phyloP scores from a whole-genome alignment of 164 flowering plant genomes.

The Macadamia integrifolia region DNA sequence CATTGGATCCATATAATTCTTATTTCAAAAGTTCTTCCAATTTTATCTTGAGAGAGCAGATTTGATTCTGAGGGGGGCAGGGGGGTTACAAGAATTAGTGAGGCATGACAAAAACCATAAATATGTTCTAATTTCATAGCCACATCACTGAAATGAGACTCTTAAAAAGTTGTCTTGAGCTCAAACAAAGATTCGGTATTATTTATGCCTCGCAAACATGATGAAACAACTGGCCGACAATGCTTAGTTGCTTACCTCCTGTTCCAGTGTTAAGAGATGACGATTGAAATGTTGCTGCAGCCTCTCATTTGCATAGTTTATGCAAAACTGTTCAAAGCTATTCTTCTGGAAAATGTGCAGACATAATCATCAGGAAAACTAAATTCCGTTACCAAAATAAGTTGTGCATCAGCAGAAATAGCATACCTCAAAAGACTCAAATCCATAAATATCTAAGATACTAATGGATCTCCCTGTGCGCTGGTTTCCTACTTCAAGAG shows the following conservation, averaged over 20 bases:
- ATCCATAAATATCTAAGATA: conserved; percentile 87
- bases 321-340: conserved; percentile 90
- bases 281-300: conserved; percentile 87
- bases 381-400: neutral
- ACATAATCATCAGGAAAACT: conserved; percentile 6
- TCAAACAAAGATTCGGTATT: conserved; percentile 5
- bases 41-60: neutral
- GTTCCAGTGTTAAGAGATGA: conserved; percentile 84
- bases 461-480: conserved; percentile 68
- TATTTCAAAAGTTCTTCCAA: too few relatives aligned
- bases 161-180: neutral
- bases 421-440: conserved; percentile 78
- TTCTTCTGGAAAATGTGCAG: conserved; percentile 55
- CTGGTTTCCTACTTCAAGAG: conserved; percentile 52
- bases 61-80: neutral
- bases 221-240: conserved; percentile 6
- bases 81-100: neutral
- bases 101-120: too few relatives aligned
- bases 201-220: neutral
- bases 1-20: too few relatives aligned
- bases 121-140: neutral
- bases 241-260: conserved; percentile 71
- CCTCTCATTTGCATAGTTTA: conserved; percentile 96
- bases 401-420: conserved; percentile 6
- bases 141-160: conserved; percentile 1